Base-by-base conservation (phyloP, 1,284 basidiomycete species). In the Tylopilus sp. region DNA sequence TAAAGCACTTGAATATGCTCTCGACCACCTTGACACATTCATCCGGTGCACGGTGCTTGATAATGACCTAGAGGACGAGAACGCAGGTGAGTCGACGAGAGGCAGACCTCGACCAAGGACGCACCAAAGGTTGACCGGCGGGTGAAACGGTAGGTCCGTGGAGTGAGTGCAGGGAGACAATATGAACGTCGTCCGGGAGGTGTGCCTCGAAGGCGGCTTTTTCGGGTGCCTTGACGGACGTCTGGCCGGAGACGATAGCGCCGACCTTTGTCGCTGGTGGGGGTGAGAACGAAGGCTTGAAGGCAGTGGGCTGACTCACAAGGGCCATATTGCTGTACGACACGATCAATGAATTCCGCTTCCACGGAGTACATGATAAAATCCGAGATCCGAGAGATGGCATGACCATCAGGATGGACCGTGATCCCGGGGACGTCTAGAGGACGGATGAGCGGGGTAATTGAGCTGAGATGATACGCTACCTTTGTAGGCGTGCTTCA, bases 191-290 rank as follows among this genome's bases (percentile, higher is more conserved):
- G 7, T 71, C 56, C 0, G 96, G 97, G 0, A 98, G 82, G 63
- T 92, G 79, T 46, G 82, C 82, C 56, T 99, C 95, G 63, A 99
- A 99, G 0, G 97, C 96, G 1, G 69, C 79, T 56, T 81, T 84
- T 66, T 99, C 96, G 0, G 97, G 97, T 0, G 93, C 91, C 68
- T 99, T 99, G 50, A 98, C 96, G 1, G 92, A 95, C 0, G 96
- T 98, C 70, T 99, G 96, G 0, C 93, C 96, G 1, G 92, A 84
- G 7, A 99, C 95, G 43, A 97, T 86, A 1, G 96, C 90, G 18
- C 91, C 84, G 16, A 95, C 71, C 71, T 97, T 98, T 4, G 94
- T 97, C 10, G 94, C 92, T 94, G 9, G 11, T 5, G 23, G 19
- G 15, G 19, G 35, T 21, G 31, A 6, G 15, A 33, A 16, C 21